A percentile compares a stretch with the other conserved stretches of the same genome.
These are phyloP conservation scores for Pseudogymnoascus sp. DNA, from an alignment of 2,329 filamentous ascomycete genomes.

Conservation along the genomic window DNA sequence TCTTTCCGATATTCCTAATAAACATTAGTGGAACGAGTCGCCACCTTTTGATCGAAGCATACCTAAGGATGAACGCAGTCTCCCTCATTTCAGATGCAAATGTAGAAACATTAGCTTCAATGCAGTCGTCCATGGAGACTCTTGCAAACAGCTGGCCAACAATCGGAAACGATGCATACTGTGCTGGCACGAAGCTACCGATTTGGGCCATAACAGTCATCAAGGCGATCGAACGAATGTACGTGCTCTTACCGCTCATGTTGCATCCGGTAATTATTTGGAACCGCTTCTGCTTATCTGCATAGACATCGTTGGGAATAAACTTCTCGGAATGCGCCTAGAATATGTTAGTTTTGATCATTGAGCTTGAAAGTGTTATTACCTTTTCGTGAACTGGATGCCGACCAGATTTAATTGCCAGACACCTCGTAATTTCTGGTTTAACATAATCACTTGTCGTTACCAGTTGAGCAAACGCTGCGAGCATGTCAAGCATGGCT, in stretches of 20 bases:
- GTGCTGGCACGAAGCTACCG: slow-evolving; percentile 80
- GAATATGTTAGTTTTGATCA: slow-evolving; percentile 7
- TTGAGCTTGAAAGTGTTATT: neutral
- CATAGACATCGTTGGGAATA: slow-evolving; percentile 85
- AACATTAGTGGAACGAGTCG: neutral
- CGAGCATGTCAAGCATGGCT: slow-evolving; percentile 78
- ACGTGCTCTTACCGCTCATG: slow-evolving; percentile 97
- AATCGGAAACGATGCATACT: slow-evolving; percentile 74
- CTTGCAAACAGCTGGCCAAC: slow-evolving; percentile 79
- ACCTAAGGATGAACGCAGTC: slow-evolving; percentile 81
- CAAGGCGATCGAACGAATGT: slow-evolving; percentile 77
- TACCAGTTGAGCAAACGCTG: slow-evolving; percentile 66
- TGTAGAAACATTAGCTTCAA: slow-evolving; percentile 85
- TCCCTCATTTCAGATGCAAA: slow-evolving; percentile 95
- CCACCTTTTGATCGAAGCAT: neutral
- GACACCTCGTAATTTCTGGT: slow-evolving; percentile 53
- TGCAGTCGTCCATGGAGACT: slow-evolving; percentile 76
- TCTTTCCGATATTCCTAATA: slow-evolving; percentile 61
- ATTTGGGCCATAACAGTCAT: slow-evolving; percentile 91
- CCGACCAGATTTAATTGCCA: slow-evolving; percentile 59
- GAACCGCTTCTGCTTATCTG: slow-evolving; percentile 70
- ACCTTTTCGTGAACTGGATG: slow-evolving; percentile 65
- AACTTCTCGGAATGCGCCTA: slow-evolving; percentile 59
- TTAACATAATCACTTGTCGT: slow-evolving; percentile 57
- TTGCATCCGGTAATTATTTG: slow-evolving; percentile 95